Base-by-base conservation (phyloP, 148 eudicot genomes). In the Dianthus caryophyllus region DNA sequence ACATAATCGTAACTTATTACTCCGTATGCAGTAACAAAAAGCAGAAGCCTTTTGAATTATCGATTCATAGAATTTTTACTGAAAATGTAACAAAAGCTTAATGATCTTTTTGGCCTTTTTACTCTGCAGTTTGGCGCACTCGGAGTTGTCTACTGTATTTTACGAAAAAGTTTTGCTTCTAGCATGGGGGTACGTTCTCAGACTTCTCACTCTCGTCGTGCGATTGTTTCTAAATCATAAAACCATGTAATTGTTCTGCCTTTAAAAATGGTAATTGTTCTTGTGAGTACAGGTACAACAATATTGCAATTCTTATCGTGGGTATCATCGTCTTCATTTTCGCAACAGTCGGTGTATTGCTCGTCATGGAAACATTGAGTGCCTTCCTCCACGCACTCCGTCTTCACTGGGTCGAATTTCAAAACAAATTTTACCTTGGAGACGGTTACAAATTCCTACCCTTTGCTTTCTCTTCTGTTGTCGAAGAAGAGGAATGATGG, bases 341-440 rank as follows among this genome's bases (percentile, higher is more conserved):
- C 65, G 98, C 98, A 17, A 93, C 98, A 6, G 85, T 93, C 1
- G 96, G 98, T 31, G 98, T 93, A 54, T 70, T 93, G 73, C 71
- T 93, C 53, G 96, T 89, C 48, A 89, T 93, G 98, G 98, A 93
- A 82, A 93, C 98, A 4, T 87, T 93, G 27, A 89, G 98, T 70
- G 98, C 98, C 52, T 93, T 93, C 77, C 86, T 93, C 7, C 98
- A 93, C 43, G 96, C 98, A 12, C 71, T 89, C 46, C 84, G 96
- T 60, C 96, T 92, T 78, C 98, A 89, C 52, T 89, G 98, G 98
- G 98, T 92, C 69, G 96, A 89, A 72, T 93, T 84, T 76, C 89
- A 84, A 72, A 93, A 93, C 79, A 93, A 89, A 77, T 89, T 89
- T 72, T 93, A 89, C 64, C 86, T 85, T 67, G 96, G 98, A 65